Evolutionary conservation across 2,329 filamentous ascomycete species (phyloP), one percentile per base, ranked within the genome.

Genomic region (Pezicula radicicola): DNA sequence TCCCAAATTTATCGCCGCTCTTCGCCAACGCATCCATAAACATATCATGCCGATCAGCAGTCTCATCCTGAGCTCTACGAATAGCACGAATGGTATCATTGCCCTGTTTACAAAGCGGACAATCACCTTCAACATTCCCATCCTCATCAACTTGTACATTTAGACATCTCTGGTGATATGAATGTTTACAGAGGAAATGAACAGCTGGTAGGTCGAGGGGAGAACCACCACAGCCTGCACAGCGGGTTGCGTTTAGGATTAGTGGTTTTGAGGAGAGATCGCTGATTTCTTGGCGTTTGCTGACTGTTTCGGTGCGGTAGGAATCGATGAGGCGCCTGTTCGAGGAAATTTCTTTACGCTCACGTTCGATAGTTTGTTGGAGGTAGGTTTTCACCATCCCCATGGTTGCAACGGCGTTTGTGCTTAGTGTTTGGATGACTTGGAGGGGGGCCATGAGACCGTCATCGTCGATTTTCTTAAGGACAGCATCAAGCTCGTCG

Each of bases 161-260:
- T 40, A 99, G 74, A 69, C 93, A 99, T 43, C 89, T 80, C 72
- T 96, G 90, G 67, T 99, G 94, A 76, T 97, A 99, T 55, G 87
- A 92, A 69, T 99, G 94, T 69, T 96, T 96, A 75, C 94, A 99
- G 57, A 99, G 72, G 68, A 99, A 99, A 67, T 99, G 94, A 45
- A 99, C 92, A 0, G 87, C 89, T 0, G 94, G 94, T 12, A 97
- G 76, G 59, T 97, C 92, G 16, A 97, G 78, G 25, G 83, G 79
- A 36, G 54, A 53, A 3, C 84, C 81, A 15, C 84, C 84, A 68
- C 94, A 99, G 48, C 88, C 85, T 27, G 88, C 86, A 68, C 94
- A 99, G 48, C 94, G 83, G 33, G 91, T 92, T 0, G 91, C 86
- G 68, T 95, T 90, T 76, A 99, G 97, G 1, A 95, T 88, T 18